Base-by-base conservation (phyloP, 208 protist genomes). In the Acanthamoeba rhysodes region DNA sequence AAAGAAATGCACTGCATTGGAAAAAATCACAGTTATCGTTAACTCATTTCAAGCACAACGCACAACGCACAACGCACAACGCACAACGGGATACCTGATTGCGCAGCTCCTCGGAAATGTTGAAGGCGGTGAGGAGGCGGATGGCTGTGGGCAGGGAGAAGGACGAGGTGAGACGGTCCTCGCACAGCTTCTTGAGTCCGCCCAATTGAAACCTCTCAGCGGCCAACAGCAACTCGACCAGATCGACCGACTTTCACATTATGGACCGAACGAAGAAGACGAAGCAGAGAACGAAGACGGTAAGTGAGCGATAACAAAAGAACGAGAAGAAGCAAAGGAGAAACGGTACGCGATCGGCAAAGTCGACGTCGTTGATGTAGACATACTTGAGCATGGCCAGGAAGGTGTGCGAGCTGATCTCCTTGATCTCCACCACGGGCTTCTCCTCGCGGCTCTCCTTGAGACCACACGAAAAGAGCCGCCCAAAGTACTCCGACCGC, bases 301-400 rank as follows among this genome's bases (percentile, higher is more conserved):
- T n/a, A n/a, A n/a, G n/a, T n/a, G n/a, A n/a, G n/a, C n/a, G n/a
- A n/a, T 32, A 70, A 70, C 6, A 27, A 4, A 70, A 70, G 24
- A 70, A 70, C 62, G 16, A 22, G 6, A 70, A 22, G 62, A 22
- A 22, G 16, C 6, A 22, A 70, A 18, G 24, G n/a, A 22, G n/a
- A n/a, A n/a, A n/a, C n/a, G n/a, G 68, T 41, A 76, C 68, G 16
- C 68, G 68, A 41, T 76, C 68, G 68, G 68, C 32, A 76, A 76
- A 76, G 68, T 76, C 29, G 68, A 76, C 68, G 68, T 76, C 68
- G 68, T 76, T 76, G 68, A n/a, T 76, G 68, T 76, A 76, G 68
- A 76, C 32, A n/a, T 76, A 76, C 29, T 76, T 76, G 68, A 76
- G 68, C 68, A 76, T 37, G 68, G 5, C 18, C n/a, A 76, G 32